Evolutionary conservation across 164 flowering plant genomes (phyloP).

Genomic region (Buxus sempervirens): DNA sequence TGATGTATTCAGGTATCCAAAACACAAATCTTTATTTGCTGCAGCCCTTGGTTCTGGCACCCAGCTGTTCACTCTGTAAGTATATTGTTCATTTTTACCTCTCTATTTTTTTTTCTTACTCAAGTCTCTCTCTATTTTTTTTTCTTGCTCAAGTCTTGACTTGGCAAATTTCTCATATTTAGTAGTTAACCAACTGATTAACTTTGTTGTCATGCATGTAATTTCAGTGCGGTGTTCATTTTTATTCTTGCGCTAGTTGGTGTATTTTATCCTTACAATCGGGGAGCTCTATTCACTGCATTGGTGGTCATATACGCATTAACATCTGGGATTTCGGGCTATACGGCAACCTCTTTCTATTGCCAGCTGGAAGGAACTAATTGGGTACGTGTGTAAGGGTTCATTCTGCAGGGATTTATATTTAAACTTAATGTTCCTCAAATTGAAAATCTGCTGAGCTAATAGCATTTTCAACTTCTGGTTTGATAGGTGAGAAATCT

Average conservation of each 20-base stretch:
- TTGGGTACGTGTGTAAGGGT: constrained; percentile 23
- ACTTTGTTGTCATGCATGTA: no score
- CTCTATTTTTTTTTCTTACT: background rate
- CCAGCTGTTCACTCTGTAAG: constrained; percentile 55
- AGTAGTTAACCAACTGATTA: no score
- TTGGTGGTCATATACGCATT: constrained; percentile 40
- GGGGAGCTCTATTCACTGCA: constrained; percentile 42
- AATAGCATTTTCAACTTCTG: background rate
- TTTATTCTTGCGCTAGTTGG: constrained; percentile 39
- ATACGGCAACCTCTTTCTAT: constrained; percentile 38
- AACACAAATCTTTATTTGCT: constrained; percentile 44
- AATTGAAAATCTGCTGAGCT: background rate
- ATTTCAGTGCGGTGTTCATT: constrained; percentile 38
- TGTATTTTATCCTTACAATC: constrained; percentile 41
- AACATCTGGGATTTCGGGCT: constrained; percentile 42
- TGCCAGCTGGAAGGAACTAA: constrained; percentile 44
- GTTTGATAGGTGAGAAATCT: constrained; percentile 36
- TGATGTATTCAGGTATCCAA: constrained; percentile 58
- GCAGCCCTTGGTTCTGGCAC: constrained; percentile 56
- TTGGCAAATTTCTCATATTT: no score
- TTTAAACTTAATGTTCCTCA: background rate
- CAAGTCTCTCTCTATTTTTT: no score
- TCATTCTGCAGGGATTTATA: background rate
- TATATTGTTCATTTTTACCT: background rate
- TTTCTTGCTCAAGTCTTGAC: no score